phyloP scores from a whole-genome alignment of 164 flowering plant species.

The Magnolia changhungtana region DNA sequence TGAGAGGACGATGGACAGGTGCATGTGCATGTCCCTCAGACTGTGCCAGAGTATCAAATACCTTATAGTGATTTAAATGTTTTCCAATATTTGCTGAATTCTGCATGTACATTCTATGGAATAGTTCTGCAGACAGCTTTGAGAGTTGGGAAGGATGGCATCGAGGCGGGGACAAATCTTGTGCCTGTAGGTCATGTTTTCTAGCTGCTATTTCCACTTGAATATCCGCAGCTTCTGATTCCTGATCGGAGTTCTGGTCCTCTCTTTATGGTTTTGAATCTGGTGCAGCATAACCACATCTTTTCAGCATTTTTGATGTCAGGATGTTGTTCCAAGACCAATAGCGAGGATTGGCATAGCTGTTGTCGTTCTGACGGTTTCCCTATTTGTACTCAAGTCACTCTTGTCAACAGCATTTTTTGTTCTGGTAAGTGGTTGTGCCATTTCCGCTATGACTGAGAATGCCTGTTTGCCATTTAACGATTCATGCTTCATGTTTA shows the following conservation, averaged over 20 bases:
- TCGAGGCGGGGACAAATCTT: constrained; percentile 81
- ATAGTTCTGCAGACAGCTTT: constrained; percentile 66
- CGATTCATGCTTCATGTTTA: not conserved
- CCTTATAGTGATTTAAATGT: not conserved
- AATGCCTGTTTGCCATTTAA: not conserved
- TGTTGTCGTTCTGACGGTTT: constrained; percentile 31
- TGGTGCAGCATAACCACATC: not conserved
- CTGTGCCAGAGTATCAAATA: not conserved
- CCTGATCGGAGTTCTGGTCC: not conserved
- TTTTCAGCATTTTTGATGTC: constrained; percentile 14
- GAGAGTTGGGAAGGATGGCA: constrained; percentile 82
- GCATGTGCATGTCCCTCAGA: not conserved
- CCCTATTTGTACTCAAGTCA: constrained; percentile 71
- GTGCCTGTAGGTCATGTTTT: constrained; percentile 66
- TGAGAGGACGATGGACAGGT: too few relatives aligned
- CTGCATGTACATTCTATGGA: constrained; percentile 4
- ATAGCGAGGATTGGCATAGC: constrained; percentile 68
- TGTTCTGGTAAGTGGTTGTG: constrained; percentile 54
- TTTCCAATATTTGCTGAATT: constrained; percentile 14
- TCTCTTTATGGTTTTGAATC: not conserved
- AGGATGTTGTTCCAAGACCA: constrained; percentile 85
- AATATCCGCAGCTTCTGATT: not conserved
- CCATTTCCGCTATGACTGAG: not conserved
- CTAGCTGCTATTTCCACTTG: not conserved
- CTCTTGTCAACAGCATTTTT: constrained; percentile 85